These are phyloP conservation scores for Kodamaea derodonti DNA, from an alignment of 1,139 yeast genomes.

Conservation along the genomic window DNA sequence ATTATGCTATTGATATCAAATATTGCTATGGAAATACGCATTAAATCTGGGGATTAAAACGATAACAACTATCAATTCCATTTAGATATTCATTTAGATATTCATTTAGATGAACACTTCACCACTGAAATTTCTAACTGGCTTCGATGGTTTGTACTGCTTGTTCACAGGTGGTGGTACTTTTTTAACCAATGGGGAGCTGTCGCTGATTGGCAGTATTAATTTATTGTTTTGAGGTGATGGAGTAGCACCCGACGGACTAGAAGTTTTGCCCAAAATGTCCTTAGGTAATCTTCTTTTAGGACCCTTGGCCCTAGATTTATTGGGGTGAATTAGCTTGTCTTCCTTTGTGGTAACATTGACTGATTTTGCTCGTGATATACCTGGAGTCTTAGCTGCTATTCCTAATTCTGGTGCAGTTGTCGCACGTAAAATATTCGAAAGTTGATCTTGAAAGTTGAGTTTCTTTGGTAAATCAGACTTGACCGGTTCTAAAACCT, in stretches of 20 bases:
- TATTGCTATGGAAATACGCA: no score
- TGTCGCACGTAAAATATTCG: constrained; percentile 20
- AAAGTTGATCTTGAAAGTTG: constrained; percentile 19
- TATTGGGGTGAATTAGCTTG: constrained; percentile 55
- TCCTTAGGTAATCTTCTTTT: constrained; percentile 61
- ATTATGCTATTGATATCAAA: no score
- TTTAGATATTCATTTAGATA: no score
- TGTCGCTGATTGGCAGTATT: no score
- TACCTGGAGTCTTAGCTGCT: constrained; percentile 1
- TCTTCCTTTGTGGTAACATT: constrained; percentile 10
- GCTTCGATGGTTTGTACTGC: constrained; percentile 26
- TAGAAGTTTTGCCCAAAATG: constrained; percentile 3
- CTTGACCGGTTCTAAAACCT: neutral
- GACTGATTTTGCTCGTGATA: constrained; percentile 11
- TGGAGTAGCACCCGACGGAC: no score
- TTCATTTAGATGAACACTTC: constrained; percentile 27
- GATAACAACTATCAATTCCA: no score
- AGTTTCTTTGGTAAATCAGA: constrained; percentile 3
- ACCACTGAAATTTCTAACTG: constrained; percentile 30
- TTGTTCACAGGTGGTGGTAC: constrained; percentile 30
- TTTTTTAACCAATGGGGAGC: constrained; percentile 11
- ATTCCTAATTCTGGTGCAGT: constrained; percentile 19
- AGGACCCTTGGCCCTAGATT: constrained; percentile 70
- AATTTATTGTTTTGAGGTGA: no score
- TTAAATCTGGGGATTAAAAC: no score